Percentiles rank a stretch among this genome's conserved stretches.
Conservation (phyloP, 331 rosid species). For the Saraca asoca region DNA sequence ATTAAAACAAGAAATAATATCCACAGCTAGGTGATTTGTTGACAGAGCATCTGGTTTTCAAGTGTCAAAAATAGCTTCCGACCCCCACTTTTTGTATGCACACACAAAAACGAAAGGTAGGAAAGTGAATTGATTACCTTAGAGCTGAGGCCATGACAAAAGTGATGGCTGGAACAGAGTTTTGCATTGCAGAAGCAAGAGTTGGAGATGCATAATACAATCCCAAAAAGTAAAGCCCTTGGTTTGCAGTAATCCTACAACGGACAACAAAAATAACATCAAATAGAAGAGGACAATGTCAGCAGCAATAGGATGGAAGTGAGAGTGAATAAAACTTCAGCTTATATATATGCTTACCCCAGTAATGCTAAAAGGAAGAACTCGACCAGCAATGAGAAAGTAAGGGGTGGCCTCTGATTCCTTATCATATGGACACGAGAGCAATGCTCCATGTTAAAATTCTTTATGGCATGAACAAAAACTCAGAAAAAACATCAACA, state of each 20-base stretch:
- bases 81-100: no score
- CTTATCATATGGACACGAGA: conserved; percentile 36
- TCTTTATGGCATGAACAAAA: neutral
- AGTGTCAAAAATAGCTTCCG: no score
- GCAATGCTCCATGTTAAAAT: conserved; percentile 26
- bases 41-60: no score
- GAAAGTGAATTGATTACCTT: conserved; percentile 36
- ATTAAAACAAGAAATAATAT: neutral
- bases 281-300: neutral
- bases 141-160: conserved; percentile 63
- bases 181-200: conserved; percentile 81
- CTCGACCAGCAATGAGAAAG: conserved; percentile 58
- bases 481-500: conserved; percentile 10
- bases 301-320: conserved; percentile 24
- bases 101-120: no score
- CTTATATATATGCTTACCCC: conserved; percentile 52
- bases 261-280: neutral
- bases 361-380: conserved; percentile 68
- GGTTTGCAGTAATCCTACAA: conserved; percentile 67
- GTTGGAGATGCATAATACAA: conserved; percentile 72
- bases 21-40: no score
- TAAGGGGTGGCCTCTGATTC: conserved; percentile 68
- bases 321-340: conserved; percentile 13
- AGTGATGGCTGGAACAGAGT: conserved; percentile 70
- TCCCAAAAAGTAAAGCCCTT: conserved; percentile 73